phyloP scores from a whole-genome alignment of 73 alveolate species.

The Paramecium sexaurelia region DNA sequence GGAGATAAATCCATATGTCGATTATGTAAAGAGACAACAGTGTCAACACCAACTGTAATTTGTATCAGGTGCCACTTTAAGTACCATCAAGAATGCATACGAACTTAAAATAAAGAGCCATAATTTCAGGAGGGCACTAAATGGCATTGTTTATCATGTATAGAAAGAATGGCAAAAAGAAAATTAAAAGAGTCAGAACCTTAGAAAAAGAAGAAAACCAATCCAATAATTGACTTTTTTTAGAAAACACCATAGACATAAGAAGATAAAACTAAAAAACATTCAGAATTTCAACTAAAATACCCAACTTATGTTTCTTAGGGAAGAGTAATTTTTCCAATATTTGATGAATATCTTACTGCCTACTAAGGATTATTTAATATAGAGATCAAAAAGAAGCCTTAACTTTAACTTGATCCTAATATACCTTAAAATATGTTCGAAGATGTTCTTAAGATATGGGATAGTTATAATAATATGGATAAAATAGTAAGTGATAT shows the following conservation, averaged over 20 bases:
- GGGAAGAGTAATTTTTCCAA: constrained; percentile 28
- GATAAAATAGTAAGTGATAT: constrained; percentile 34
- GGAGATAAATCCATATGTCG: constrained; percentile 51
- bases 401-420: background rate
- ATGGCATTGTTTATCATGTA: constrained; percentile 38
- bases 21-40: constrained; percentile 14
- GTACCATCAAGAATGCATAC: constrained; percentile 19
- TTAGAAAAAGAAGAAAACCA: constrained; percentile 17
- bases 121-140: background rate
- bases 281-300: constrained; percentile 9
- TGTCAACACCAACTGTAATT: background rate
- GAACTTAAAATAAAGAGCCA: background rate
- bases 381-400: constrained; percentile 5
- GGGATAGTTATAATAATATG: constrained; percentile 46
- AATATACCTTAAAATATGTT: background rate
- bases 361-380: constrained; percentile 35
- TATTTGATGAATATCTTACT: constrained; percentile 39
- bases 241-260: background rate
- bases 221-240: background rate
- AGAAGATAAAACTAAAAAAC: constrained; percentile 46
- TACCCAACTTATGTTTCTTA: constrained; percentile 31
- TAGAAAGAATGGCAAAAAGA: constrained; percentile 22
- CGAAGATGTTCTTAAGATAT: constrained; percentile 14
- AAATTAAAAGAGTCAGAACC: background rate
- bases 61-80: constrained; percentile 42